These are phyloP conservation scores for Jamesozyma spencerorum DNA, from an alignment of 805 yeast genomes.

Conservation along the genomic window DNA sequence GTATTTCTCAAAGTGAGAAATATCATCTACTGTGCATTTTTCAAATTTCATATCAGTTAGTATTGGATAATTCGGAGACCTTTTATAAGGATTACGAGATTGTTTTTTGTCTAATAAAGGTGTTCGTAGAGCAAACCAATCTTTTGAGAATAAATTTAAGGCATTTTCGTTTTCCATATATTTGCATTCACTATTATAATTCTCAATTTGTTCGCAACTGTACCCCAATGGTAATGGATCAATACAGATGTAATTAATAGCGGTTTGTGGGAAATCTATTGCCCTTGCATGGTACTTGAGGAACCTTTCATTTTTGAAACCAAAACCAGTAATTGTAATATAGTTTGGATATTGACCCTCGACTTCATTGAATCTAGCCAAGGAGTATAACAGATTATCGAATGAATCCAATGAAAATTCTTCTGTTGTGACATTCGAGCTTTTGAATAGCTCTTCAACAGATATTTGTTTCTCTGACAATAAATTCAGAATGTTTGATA, in stretches of 20 bases:
- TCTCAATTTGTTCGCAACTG: constrained; percentile 15
- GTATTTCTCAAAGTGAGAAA: constrained; percentile 12
- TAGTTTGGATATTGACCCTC: constrained; percentile 39
- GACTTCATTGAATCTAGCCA: constrained; percentile 43
- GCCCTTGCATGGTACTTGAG: constrained; percentile 45
- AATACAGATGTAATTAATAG: constrained; percentile 45
- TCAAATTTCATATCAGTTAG: constrained; percentile 8
- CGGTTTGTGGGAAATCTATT: constrained; percentile 32
- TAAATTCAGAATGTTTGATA: neutral
- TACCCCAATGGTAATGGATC: constrained; percentile 41
- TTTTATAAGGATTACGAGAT: constrained; percentile 48
- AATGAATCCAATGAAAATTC: constrained; percentile 74
- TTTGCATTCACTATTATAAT: constrained; percentile 41
- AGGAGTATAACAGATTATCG: constrained; percentile 60
- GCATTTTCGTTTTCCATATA: constrained; percentile 47
- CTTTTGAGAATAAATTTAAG: constrained; percentile 40
- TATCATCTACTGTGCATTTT: constrained; percentile 10
- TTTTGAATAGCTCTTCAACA: constrained; percentile 11
- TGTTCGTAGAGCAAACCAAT: constrained; percentile 47
- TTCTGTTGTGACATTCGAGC: constrained; percentile 39
- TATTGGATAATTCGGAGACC: constrained; percentile 32
- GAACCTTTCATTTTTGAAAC: constrained; percentile 59
- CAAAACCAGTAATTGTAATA: constrained; percentile 62
- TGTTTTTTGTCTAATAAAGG: constrained; percentile 40
- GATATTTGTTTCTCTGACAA: constrained; percentile 6